Evolutionary conservation across 2,329 filamentous ascomycete genomes (phyloP), one percentile per base, ranked within the genome.

Genomic region (Phialophora macrospora): DNA sequence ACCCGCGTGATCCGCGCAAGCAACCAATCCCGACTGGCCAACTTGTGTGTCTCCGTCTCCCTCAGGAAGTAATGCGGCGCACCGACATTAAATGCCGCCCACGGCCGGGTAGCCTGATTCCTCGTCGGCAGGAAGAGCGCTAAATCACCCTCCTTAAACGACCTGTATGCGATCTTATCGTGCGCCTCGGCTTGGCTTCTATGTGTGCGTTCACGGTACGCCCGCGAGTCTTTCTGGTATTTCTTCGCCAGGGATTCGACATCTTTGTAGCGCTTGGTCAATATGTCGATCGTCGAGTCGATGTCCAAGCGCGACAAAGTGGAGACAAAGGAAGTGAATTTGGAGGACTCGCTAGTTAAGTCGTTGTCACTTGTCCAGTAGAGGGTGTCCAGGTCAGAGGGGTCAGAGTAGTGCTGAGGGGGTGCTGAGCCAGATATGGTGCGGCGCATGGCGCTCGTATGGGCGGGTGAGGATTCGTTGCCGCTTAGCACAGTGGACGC

Each of bases 1-100:
- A 98, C 88, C 70, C 92, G 92, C 12, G 88, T 88, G 65, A 99
- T 98, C 17, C 95, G 89, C 8, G 95, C 95, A 7, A 99, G 89
- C n/a, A 99, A 87, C 93, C 95, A 99, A 75, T 99, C 95, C 41
- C 94, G 87, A 55, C 88, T 89, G 32, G 89, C 87, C 5, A 99
- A 82, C 67, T 92, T 89, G 78, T 99, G 96, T 0, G 85, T 85
- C 72, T 98, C 94, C 76, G 96, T 91, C 77, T 99, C 95, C 41
- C 93, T 90, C 2, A 99, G 84, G 80, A 99, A 99, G 80, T 95
- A 98, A 77, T 99, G 95, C 8, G 95, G 95, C 66, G 94, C 96
- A 1, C 93, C 94, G 34, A 99, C 91, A 73, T 99, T 99, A 84
- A 99, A 99, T 0, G 95, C 95, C 4, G 95, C 95, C 95, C 95